phyloP scores from a whole-genome alignment of 1,139 yeast species.

The Pichia norvegensis region DNA sequence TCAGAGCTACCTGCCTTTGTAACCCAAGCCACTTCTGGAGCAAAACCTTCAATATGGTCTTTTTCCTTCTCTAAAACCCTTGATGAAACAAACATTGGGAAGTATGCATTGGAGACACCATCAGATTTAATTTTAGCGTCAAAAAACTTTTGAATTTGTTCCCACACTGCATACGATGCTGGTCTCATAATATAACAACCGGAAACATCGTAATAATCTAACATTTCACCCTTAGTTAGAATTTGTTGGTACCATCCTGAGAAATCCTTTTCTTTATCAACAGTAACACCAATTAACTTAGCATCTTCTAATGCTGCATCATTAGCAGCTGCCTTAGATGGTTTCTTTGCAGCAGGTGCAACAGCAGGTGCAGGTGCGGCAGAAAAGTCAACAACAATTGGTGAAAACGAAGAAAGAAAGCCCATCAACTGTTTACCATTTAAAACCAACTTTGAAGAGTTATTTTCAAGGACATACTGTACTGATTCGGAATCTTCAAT shows the following conservation, averaged over 20 bases:
- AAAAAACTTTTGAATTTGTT: constrained; percentile 82
- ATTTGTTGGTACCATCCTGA: constrained; percentile 97
- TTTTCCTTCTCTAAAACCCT: constrained; percentile 93
- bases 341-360: constrained; percentile 8
- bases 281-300: constrained; percentile 91
- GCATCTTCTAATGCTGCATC: constrained; percentile 73
- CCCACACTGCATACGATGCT: constrained; percentile 92
- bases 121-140: constrained; percentile 69
- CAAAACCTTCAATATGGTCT: constrained; percentile 98
- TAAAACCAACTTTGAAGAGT: constrained; percentile 49
- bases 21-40: constrained; percentile 99
- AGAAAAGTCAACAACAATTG: constrained; percentile 50
- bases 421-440: constrained; percentile 45
- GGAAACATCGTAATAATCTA: constrained; percentile 96
- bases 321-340: constrained; percentile 27
- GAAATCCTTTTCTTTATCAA: constrained; percentile 85
- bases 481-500: constrained; percentile 36
- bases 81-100: constrained; percentile 97
- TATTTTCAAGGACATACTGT: constrained; percentile 52
- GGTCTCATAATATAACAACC: constrained; percentile 99
- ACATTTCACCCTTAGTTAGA: constrained; percentile 92
- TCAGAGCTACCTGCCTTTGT: constrained; percentile 92
- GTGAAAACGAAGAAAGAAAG: constrained; percentile 55
- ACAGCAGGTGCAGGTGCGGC: constrained; percentile 38
- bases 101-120: constrained; percentile 92